phyloP scores from a whole-genome alignment of 495 filamentous ascomycete genomes.

The Aspergillus sclerotioniger region DNA sequence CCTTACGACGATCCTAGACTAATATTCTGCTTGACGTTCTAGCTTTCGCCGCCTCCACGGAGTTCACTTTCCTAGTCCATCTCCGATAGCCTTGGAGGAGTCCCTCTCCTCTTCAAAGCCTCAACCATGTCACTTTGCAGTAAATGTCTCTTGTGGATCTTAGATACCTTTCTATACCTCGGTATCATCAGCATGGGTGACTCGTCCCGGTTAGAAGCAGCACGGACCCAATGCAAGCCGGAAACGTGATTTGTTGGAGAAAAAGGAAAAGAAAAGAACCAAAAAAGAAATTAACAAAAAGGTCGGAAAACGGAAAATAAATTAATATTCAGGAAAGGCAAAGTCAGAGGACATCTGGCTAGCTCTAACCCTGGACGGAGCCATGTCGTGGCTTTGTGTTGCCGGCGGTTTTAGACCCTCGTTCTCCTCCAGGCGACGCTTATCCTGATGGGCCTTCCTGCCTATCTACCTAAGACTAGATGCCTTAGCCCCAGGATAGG shows the following conservation, averaged over 20 bases:
- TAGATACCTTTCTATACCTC: neutral
- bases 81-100: neutral
- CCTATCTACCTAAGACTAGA: constrained; percentile 1
- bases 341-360: neutral
- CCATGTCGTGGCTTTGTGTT: neutral
- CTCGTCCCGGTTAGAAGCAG: neutral
- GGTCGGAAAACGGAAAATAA: neutral
- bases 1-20: neutral
- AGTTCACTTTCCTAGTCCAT: neutral
- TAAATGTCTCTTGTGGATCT: neutral
- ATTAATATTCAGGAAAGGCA: too few species aligned
- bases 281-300: neutral
- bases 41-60: neutral
- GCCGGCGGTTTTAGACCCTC: constrained; percentile 2
- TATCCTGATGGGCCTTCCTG: constrained; percentile 1
- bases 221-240: neutral
- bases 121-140: neutral
- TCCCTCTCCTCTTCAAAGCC: neutral
- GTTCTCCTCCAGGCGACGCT: neutral
- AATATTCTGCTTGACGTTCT: neutral
- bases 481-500: neutral
- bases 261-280: neutral
- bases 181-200: neutral
- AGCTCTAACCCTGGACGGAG: neutral
- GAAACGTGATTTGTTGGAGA: too few species aligned